Conservation (phyloP, 169 alveolate genomes). For the Plasmodium cynomolgi region DNA sequence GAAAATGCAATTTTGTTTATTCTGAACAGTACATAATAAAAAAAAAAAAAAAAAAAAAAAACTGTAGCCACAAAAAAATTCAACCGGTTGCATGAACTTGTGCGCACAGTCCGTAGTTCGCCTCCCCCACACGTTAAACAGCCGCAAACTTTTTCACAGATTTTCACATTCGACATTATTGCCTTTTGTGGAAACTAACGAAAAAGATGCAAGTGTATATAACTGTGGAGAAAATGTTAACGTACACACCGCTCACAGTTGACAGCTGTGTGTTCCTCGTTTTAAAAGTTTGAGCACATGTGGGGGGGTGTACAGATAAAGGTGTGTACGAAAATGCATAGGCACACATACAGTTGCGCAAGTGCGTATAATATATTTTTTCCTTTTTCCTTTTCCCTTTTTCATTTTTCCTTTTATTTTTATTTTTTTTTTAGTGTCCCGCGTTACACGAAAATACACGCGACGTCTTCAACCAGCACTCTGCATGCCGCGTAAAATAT, state of each 20-base stretch:
- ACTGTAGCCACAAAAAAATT: background rate
- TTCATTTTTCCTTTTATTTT: background rate
- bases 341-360: background rate
- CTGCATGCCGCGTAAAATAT: background rate
- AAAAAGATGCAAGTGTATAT: background rate
- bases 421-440: background rate
- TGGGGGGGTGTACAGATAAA: background rate
- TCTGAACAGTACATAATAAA: background rate
- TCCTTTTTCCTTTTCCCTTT: background rate
- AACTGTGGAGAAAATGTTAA: background rate
- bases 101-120: constrained; percentile 1
- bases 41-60: background rate
- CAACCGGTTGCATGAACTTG: constrained; percentile 4
- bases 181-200: background rate
- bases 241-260: background rate
- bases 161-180: background rate
- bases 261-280: background rate
- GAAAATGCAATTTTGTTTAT: background rate
- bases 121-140: background rate
- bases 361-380: background rate
- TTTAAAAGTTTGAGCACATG: background rate
- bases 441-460: background rate
- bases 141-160: background rate
- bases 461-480: background rate
- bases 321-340: background rate